Percentiles rank a stretch among this genome's conserved stretches.
Conservation (phyloP, 192 early-diverging fungal species). For the Backusella psychrophila region DNA sequence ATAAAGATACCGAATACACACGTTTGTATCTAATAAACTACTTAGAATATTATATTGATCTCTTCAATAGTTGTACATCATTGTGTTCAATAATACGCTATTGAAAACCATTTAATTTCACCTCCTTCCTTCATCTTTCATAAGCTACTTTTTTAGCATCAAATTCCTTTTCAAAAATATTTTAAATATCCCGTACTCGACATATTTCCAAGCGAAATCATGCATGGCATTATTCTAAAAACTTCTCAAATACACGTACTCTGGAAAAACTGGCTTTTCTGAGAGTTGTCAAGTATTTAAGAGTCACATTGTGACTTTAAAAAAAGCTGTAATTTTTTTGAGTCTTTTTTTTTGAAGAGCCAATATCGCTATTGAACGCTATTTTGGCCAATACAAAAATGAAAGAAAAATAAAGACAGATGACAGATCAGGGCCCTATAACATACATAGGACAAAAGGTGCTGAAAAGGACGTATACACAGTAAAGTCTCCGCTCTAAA, state of each 20-base stretch:
- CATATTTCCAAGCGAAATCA: not conserved
- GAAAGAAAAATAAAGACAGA: not conserved
- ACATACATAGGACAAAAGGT: not conserved
- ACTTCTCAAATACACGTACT: not conserved
- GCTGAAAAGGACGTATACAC: not conserved
- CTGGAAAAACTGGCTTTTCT: not conserved
- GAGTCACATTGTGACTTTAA: conserved; percentile 6
- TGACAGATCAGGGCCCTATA: conserved; percentile 17
- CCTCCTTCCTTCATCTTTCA: not conserved
- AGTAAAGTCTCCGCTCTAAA: conserved; percentile 9
- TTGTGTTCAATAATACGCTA: not conserved
- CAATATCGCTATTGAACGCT: conserved; percentile 18
- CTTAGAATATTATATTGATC: not conserved
- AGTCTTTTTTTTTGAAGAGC: conserved; percentile 7
- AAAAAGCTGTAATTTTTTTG: not conserved
- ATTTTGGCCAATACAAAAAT: conserved; percentile 15
- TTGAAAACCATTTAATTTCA: not conserved
- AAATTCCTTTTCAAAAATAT: not conserved
- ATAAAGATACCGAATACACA: not conserved
- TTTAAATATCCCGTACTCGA: not conserved
- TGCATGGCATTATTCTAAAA: conserved; percentile 3
- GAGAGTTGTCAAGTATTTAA: not conserved
- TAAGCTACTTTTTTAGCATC: not conserved
- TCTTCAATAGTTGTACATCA: not conserved
- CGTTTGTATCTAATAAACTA: not conserved